Evolutionary conservation across 1,284 basidiomycete species (phyloP).

Genomic region (Boletus mariae): DNA sequence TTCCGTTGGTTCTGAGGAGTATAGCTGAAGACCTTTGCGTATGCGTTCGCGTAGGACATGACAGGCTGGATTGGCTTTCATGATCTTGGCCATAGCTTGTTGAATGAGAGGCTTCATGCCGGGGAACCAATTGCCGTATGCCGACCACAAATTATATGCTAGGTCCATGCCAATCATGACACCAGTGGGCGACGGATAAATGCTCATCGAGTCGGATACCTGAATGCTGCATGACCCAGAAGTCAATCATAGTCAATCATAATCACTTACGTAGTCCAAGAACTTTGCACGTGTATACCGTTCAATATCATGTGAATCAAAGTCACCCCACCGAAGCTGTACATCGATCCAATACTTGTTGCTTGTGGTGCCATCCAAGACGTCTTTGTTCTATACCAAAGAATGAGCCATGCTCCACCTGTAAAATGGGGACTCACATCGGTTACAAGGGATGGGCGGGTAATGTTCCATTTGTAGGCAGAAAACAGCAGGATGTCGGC

Average conservation of each 20-base stretch:
- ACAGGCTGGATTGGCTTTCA: conserved; percentile 98
- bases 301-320: conserved; percentile 98
- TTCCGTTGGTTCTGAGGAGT: conserved; percentile 98
- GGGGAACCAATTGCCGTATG: conserved; percentile 99
- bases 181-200: conserved; percentile 97
- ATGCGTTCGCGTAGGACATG: conserved; percentile 99
- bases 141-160: conserved; percentile 98
- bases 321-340: conserved; percentile 98
- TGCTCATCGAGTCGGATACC: conserved; percentile 94
- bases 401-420: conserved; percentile 4
- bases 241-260: background rate
- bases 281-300: conserved; percentile 98
- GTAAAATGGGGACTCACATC: conserved; percentile 55
- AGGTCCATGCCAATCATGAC: conserved; percentile 98
- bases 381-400: conserved; percentile 75
- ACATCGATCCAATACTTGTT: conserved; percentile 99
- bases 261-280: conserved; percentile 77
- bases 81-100: conserved; percentile 99
- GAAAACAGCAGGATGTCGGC: conserved; percentile 98
- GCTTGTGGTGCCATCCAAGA: conserved; percentile 93
- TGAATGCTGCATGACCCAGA: conserved; percentile 28
- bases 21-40: conserved; percentile 95
- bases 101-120: conserved; percentile 97
- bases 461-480: conserved; percentile 98
- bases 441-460: conserved; percentile 91